A percentile compares a stretch with the other conserved stretches of the same genome.
Conservation (phyloP, 2,329 filamentous ascomycete genomes). For the Neonectria faginata region DNA sequence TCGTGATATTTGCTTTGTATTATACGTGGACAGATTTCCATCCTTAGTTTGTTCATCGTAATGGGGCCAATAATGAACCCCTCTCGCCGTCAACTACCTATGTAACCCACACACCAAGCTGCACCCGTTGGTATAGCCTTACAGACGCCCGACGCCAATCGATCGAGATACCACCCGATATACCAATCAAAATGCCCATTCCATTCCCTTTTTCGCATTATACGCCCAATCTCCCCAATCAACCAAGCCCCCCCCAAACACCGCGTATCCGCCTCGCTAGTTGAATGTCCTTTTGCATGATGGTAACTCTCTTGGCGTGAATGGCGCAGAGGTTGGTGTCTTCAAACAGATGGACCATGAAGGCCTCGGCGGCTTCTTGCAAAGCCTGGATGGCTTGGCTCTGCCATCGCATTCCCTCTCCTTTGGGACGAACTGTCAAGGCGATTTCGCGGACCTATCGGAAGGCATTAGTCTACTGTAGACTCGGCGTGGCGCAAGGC, state of each 20-base stretch:
- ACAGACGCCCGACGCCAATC: constrained; percentile 15
- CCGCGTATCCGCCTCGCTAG: constrained; percentile 84
- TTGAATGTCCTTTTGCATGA: constrained; percentile 98
- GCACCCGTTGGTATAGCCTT: constrained; percentile 35
- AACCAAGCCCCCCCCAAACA: constrained; percentile 77
- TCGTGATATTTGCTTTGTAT: constrained; percentile 5
- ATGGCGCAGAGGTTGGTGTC: constrained; percentile 88
- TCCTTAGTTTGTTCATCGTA: background rate
- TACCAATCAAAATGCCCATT: constrained; percentile 33
- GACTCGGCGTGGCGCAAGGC: background rate
- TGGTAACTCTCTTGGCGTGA: constrained; percentile 95
- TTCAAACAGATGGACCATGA: constrained; percentile 95
- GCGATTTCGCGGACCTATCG: constrained; percentile 73
- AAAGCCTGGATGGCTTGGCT: constrained; percentile 93
- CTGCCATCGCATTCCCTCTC: constrained; percentile 89
- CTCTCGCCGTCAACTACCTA: background rate
- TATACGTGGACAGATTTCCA: constrained; percentile 4
- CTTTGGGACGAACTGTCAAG: constrained; percentile 69
- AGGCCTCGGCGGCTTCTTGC: constrained; percentile 96
- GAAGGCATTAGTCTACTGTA: constrained; percentile 29
- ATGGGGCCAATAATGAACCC: constrained; percentile 1
- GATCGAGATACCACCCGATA: constrained; percentile 30
- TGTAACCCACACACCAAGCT: constrained; percentile 11
- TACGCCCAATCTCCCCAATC: background rate
- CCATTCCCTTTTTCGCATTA: constrained; percentile 28